These are phyloP conservation scores for Lentinula detonsa DNA, from an alignment of 768 basidiomycete species.

Conservation along the genomic window DNA sequence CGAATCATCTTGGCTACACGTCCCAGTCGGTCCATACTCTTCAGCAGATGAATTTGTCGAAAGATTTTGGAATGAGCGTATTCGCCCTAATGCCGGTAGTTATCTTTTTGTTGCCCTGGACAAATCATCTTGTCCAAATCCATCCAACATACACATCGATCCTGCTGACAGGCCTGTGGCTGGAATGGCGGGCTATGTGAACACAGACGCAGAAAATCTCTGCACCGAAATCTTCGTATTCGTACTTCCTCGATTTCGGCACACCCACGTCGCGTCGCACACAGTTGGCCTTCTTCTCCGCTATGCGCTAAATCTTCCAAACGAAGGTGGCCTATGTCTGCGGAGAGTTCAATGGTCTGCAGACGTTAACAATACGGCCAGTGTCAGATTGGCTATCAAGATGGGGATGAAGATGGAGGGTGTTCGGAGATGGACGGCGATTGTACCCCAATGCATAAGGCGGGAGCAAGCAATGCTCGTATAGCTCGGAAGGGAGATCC, in stretches of 20 bases:
- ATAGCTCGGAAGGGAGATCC: constrained; percentile 32
- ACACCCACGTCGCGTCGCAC: constrained; percentile 39
- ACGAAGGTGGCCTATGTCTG: constrained; percentile 37
- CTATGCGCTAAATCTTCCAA: constrained; percentile 30
- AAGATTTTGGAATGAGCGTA: not conserved
- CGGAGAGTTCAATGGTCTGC: constrained; percentile 52
- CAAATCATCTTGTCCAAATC: not conserved
- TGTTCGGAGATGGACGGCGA: constrained; percentile 39
- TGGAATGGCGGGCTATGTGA: constrained; percentile 13
- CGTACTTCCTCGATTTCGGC: constrained; percentile 40
- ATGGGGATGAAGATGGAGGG: constrained; percentile 51
- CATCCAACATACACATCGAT: too few relatives aligned
- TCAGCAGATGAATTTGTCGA: not conserved
- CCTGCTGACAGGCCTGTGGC: not conserved
- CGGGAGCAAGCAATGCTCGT: constrained; percentile 18
- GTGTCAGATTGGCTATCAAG: constrained; percentile 40
- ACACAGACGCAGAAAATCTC: constrained; percentile 24
- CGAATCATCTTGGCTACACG: not conserved
- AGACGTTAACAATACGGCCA: constrained; percentile 35
- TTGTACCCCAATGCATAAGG: constrained; percentile 28
- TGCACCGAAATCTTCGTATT: constrained; percentile 44
- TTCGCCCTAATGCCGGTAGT: not conserved
- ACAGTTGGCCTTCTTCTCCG: constrained; percentile 35
- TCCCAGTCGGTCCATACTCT: not conserved
- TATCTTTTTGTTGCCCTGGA: not conserved